These are phyloP conservation scores for Hyparrhenia diplandra DNA, from an alignment of 176 grass and related monocot genomes.

Conservation along the genomic window DNA sequence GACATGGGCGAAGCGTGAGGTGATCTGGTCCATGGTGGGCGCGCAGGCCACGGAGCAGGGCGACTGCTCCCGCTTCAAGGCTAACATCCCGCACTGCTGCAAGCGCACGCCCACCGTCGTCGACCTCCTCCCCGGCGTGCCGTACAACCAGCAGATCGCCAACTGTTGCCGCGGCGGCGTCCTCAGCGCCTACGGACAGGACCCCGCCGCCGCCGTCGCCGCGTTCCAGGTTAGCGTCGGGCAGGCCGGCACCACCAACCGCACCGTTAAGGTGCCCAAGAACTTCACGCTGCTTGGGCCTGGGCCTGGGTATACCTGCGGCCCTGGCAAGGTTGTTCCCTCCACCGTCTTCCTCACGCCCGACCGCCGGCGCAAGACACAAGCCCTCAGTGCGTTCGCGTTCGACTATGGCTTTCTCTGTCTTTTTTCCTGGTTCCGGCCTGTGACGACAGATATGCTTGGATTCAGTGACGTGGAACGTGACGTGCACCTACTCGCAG, in stretches of 20 bases:
- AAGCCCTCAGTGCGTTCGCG: constrained; percentile 58
- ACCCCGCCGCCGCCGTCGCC: constrained; percentile 42
- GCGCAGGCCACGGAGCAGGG: constrained; percentile 90
- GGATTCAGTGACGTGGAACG: constrained; percentile 82
- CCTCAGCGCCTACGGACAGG: constrained; percentile 61
- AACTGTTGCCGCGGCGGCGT: constrained; percentile 91
- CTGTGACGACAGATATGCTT: background rate
- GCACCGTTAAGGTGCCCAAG: constrained; percentile 85
- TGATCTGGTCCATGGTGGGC: constrained; percentile 98
- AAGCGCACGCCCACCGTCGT: constrained; percentile 65
- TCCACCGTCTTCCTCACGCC: constrained; percentile 66
- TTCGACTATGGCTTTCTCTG: background rate
- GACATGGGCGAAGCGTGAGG: constrained; percentile 80
- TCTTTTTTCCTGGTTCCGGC: too few species aligned
- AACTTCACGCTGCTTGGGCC: constrained; percentile 89
- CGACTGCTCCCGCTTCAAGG: constrained; percentile 96
- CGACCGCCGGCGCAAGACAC: constrained; percentile 75
- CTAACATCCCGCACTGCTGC: constrained; percentile 76
- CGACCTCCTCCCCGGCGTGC: constrained; percentile 82
- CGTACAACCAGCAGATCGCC: constrained; percentile 95
- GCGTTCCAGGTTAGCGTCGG: constrained; percentile 92
- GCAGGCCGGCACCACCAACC: constrained; percentile 75
- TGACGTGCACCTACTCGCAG: constrained; percentile 88
- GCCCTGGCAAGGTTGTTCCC: constrained; percentile 62
- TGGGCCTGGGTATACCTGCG: constrained; percentile 77